Base-by-base conservation (phyloP, 805 yeast genomes). In the Metschnikowia cubensis region DNA sequence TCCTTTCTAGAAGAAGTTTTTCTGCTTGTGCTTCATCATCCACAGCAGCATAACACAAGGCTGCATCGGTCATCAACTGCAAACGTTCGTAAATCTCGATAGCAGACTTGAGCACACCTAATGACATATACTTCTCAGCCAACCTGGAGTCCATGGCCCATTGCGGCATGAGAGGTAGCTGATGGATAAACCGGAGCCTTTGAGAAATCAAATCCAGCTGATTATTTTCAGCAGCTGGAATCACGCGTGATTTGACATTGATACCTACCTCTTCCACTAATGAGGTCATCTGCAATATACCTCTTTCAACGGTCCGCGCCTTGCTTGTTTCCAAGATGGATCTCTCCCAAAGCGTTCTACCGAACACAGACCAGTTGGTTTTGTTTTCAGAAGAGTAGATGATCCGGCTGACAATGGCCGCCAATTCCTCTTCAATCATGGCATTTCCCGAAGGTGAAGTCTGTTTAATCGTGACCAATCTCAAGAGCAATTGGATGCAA, bases 291-390 rank as follows among this genome's bases (percentile, higher is more conserved):
- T 94, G 99, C 46, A 94, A 73, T 4, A 91, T 83, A 45, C 98
- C 98, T 64, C 99, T 79, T 69, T 94, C 98, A 21, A 92, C 85
- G 1, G 97, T 92, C 63, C 87, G 84, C 1, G 96, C 82, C 56
- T 83, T 84, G 45, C 77, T 76, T 0, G 96, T 80, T 65, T 94
- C 99, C 35, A 91, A 71, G 18, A 87, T 59, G 6, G 97, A 89
- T 64, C 98, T 80, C 61, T 85, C 87, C 97, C 97, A 94, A 40
- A 94, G 71, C 0, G 96, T 87, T 54, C 91, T 76, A 2, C 91
- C 81, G 60, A 84, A 89, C 3, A 92, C 65, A 1, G 87, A 69
- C 90, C 96, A 90, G 65, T 88, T 86, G 15, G 80, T 76, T 1
- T 70, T 55, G 14, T 50, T 50, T 4, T 71, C 68, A 3, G 63